A percentile compares a stretch with the other conserved stretches of the same genome.
These are phyloP conservation scores for Theobroma cacao DNA, from an alignment of 345 rosid genomes.

Conservation along the genomic window DNA sequence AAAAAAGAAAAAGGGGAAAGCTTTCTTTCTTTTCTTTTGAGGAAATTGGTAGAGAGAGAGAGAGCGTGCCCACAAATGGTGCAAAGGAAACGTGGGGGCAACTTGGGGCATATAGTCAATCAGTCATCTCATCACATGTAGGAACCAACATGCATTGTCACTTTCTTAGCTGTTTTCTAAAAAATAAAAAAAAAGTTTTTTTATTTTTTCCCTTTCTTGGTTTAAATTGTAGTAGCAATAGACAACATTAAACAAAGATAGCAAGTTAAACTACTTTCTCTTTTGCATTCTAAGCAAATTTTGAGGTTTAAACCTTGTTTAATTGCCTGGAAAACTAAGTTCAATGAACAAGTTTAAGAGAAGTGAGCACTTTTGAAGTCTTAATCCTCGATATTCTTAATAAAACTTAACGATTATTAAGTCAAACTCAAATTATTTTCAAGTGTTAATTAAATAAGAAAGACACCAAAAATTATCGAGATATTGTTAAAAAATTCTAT, in stretches of 20 bases:
- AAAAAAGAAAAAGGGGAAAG: background rate
- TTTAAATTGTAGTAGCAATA: background rate
- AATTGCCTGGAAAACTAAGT: too few relatives aligned
- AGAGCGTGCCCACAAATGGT: constrained; percentile 36
- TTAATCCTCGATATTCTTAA: too few relatives aligned
- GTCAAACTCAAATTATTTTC: too few relatives aligned
- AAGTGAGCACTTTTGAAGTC: too few relatives aligned
- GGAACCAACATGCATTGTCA: constrained; percentile 11
- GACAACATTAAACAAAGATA: background rate
- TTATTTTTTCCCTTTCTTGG: background rate
- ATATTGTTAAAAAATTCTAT: too few relatives aligned
- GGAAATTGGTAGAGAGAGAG: constrained; percentile 18
- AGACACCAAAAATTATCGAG: too few relatives aligned
- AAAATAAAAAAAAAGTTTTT: background rate
- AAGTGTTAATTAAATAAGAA: too few relatives aligned
- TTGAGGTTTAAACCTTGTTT: background rate
- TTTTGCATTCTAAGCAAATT: background rate
- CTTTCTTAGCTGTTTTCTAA: constrained; percentile 12
- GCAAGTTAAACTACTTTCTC: background rate
- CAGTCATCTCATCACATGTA: constrained; percentile 35
- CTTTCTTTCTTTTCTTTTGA: background rate
- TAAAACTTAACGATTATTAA: too few relatives aligned
- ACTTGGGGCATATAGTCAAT: constrained; percentile 26
- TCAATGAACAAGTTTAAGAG: too few relatives aligned
- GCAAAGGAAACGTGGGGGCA: constrained; percentile 80